Percentiles rank a stretch among this genome's conserved stretches.
Evolutionary conservation across 257 asterid species (phyloP).

Genomic region (Plantago ovata): DNA sequence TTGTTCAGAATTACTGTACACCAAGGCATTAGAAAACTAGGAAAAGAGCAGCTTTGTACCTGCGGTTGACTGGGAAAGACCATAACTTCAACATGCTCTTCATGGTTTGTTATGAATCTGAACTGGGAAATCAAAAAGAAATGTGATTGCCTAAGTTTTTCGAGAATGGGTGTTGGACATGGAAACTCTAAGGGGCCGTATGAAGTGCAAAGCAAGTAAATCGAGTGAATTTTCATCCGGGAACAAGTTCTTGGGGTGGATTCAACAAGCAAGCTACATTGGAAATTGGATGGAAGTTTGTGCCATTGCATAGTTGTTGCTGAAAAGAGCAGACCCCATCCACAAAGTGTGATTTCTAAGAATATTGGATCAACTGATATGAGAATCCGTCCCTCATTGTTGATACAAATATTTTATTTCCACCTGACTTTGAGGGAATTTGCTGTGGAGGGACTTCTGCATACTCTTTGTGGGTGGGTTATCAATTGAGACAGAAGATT

Average conservation of each 20-base stretch:
- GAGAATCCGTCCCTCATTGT: not conserved
- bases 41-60: no score
- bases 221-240: no score
- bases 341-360: not conserved
- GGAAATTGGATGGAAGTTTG: conserved; percentile 5
- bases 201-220: no score
- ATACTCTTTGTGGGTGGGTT: not conserved
- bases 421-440: not conserved
- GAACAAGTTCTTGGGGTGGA: conserved; percentile 5
- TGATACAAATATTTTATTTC: not conserved
- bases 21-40: no score
- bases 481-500: not conserved
- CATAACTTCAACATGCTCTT: no score
- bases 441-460: no score
- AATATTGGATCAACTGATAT: not conserved
- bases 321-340: not conserved
- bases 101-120: no score
- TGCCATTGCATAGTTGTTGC: conserved; percentile 4
- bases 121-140: no score
- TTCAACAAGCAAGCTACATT: conserved; percentile 6
- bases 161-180: not conserved
- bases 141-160: conserved; percentile 5
- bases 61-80: no score
- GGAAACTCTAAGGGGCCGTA: not conserved
- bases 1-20: no score